Evolutionary conservation across 371 early-diverging fungal species (phyloP).

Genomic region (Basidiobolus meristosporus): DNA sequence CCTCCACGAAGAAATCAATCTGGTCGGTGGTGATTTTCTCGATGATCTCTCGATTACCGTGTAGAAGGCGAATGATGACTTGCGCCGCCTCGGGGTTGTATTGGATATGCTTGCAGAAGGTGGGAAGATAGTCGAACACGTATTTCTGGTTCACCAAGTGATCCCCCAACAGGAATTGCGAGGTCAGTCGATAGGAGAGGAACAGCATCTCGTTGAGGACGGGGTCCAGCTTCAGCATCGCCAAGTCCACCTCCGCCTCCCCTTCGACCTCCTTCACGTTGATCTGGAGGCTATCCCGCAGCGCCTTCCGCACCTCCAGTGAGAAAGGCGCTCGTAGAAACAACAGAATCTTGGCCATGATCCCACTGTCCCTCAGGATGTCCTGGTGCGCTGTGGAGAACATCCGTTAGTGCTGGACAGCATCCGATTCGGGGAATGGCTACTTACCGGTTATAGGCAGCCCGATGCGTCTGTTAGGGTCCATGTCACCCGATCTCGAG

Average conservation of each 20-base stretch:
- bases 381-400: conserved; percentile 18
- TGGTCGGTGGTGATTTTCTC: conserved; percentile 7
- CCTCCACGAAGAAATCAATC: conserved; percentile 8
- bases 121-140: conserved; percentile 8
- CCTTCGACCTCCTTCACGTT: neutral
- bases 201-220: neutral
- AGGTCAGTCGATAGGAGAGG: conserved; percentile 8
- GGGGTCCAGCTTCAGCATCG: no score
- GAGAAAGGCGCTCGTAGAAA: conserved; percentile 21
- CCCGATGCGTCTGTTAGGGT: conserved; percentile 17
- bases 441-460: conserved; percentile 16
- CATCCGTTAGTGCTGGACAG: neutral
- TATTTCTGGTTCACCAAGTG: conserved; percentile 12
- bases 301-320: neutral
- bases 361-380: conserved; percentile 22
- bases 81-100: conserved; percentile 13
- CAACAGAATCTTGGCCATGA: conserved; percentile 15
- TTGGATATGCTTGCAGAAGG: conserved; percentile 8
- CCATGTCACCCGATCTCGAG: conserved; percentile 16
- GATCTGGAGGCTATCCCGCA: neutral
- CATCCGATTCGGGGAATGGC: no score
- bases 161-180: conserved; percentile 11
- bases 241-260: neutral
- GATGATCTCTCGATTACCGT: conserved; percentile 8
- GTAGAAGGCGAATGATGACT: conserved; percentile 12